Base-by-base conservation (phyloP, 2,329 filamentous ascomycete species). In the Ceratocystis destructans region DNA sequence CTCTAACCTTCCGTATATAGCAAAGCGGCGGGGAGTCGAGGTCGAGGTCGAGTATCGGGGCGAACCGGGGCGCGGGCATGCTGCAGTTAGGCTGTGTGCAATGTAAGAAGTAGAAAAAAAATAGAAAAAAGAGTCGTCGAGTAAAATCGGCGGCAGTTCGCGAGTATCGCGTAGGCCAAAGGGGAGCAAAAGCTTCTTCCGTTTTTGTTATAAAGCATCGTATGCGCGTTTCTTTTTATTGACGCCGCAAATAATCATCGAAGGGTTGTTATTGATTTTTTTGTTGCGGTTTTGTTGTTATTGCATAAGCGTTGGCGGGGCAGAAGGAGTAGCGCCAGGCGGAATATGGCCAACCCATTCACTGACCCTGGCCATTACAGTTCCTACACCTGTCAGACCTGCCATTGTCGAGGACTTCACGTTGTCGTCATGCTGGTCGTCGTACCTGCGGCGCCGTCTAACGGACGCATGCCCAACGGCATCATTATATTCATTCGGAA, bases 321-420 rank as follows among this genome's bases (percentile, higher is more conserved):
- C 62, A 48, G 50, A 73, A 50, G 76, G 75, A 53, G 77, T 76
- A 48, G 73, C 69, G 3, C 78, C 79, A 5, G 76, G 76, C 68
- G 76, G 75, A 17, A 82, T 77, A 72, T 79, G 80, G 50, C 73
- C 76, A 67, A 75, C 75, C 80, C 80, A 82, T 66, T 80, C 78
- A 55, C 73, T 73, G 20, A 82, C 79, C 5, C 80, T 75, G 69
- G 77, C 75, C 75, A 78, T 75, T 8, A 80, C 80, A 44, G 76
- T 74, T 0, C 76, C 78, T 33, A 74, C 73, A 3, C 78, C 78
- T 48, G 74, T 76, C 48, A 82, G 74, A 3, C 80, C 80, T 31
- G 80, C 80, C 71, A 81, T 72, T 59, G 77, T 74, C 62, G 79
- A 80, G 33, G 75, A 75, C 69, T 71, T 75, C 50, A 68, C 64